Conservation (phyloP, 768 basidiomycete genomes). For the Macrolepiota albuminosa region DNA sequence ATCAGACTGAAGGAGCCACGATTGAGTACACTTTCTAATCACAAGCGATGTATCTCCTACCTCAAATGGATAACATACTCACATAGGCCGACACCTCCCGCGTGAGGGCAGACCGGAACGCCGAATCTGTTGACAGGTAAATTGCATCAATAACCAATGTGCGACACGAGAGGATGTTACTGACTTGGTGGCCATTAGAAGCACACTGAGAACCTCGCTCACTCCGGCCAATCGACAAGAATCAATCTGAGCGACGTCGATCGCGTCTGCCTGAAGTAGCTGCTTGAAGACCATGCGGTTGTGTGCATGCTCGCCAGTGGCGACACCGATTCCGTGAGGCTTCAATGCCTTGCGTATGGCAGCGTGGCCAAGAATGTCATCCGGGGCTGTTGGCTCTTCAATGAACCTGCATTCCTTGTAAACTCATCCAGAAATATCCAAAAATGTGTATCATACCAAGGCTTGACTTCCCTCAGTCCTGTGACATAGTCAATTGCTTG, state of each 20-base stretch:
- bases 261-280: conserved; percentile 82
- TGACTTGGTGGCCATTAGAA: conserved; percentile 88
- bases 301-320: conserved; percentile 93
- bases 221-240: conserved; percentile 92
- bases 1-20: conserved; percentile 51
- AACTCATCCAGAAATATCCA: not conserved
- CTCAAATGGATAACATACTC: conserved; percentile 87
- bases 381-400: conserved; percentile 90
- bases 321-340: conserved; percentile 80
- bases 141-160: not conserved
- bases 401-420: conserved; percentile 59
- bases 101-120: conserved; percentile 87
- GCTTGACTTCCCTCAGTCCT: conserved; percentile 72
- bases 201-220: conserved; percentile 85
- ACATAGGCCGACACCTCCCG: conserved; percentile 90
- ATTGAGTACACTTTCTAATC: not conserved
- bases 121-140: conserved; percentile 49
- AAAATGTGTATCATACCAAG: conserved; percentile 53
- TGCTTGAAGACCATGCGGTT: conserved; percentile 97
- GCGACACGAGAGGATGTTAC: not conserved
- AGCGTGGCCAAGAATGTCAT: conserved; percentile 85
- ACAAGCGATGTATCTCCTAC: conserved; percentile 25
- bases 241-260: conserved; percentile 95
- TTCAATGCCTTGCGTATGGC: conserved; percentile 74
- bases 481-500: conserved; percentile 91